phyloP scores from a whole-genome alignment of 768 basidiomycete genomes.

The Naganishia vaughanmartiniae region DNA sequence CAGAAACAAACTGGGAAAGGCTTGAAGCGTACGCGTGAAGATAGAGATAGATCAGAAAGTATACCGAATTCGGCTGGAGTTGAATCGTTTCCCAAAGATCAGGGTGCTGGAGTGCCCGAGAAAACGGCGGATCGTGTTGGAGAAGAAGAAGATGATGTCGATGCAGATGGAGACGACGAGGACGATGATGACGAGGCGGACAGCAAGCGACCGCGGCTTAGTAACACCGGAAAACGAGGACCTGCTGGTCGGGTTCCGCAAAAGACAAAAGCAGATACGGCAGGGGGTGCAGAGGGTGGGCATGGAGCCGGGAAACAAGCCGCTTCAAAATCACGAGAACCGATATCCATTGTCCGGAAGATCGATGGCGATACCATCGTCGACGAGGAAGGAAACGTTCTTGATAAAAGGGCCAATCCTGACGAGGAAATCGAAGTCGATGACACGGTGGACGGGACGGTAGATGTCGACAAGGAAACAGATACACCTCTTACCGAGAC shows the following conservation, averaged over 20 bases:
- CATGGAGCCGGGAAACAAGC: slow-evolving; percentile 30
- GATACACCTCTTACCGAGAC: neutral
- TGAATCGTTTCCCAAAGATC: slow-evolving; percentile 1
- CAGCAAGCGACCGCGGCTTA: slow-evolving; percentile 6
- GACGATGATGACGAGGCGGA: slow-evolving; percentile 18
- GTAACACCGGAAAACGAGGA: slow-evolving; percentile 7
- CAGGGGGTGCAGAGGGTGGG: neutral
- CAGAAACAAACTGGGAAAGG: slow-evolving; percentile 8
- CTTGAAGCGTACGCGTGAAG: slow-evolving; percentile 1
- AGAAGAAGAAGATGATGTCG: neutral
- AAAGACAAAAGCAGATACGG: slow-evolving; percentile 11
- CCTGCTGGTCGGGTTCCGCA: slow-evolving; percentile 12
- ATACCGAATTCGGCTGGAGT: slow-evolving; percentile 6
- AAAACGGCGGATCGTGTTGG: slow-evolving; percentile 22
- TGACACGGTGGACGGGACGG: slow-evolving; percentile 7
- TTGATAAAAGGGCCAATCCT: slow-evolving; percentile 8
- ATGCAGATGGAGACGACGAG: slow-evolving; percentile 1
- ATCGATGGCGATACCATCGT: slow-evolving; percentile 30
- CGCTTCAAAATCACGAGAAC: slow-evolving; percentile 26
- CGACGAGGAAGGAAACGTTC: slow-evolving; percentile 27
- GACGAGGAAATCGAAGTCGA: slow-evolving; percentile 15
- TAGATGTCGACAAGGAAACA: slow-evolving; percentile 15
- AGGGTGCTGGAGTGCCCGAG: slow-evolving; percentile 7
- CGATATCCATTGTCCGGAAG: slow-evolving; percentile 24
- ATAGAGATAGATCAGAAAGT: slow-evolving; percentile 10